phyloP scores from a whole-genome alignment of 1,284 basidiomycete species.

The Dichomitus squalens region DNA sequence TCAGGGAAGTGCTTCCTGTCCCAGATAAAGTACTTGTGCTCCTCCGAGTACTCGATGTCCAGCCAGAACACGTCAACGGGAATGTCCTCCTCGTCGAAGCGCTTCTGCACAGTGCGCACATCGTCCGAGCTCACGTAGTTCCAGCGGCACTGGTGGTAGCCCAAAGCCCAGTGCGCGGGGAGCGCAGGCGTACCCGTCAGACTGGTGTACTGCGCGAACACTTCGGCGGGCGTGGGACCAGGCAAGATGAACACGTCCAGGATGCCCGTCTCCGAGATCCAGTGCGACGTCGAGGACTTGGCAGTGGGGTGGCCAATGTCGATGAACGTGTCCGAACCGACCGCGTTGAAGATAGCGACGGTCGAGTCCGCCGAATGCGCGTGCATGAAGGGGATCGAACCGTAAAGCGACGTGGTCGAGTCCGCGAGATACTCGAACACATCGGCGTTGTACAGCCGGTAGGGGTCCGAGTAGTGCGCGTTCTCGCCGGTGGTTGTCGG shows the following conservation, averaged over 20 bases:
- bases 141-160: constrained; percentile 98
- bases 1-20: constrained; percentile 91
- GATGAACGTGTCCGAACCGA: constrained; percentile 95
- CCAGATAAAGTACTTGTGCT: constrained; percentile 99
- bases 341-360: constrained; percentile 90
- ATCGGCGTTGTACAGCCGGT: constrained; percentile 94
- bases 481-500: constrained; percentile 80
- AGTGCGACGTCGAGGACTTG: constrained; percentile 84
- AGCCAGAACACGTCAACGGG: constrained; percentile 98
- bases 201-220: constrained; percentile 85
- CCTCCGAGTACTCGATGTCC: constrained; percentile 95
- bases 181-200: constrained; percentile 88
- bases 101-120: constrained; percentile 82
- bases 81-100: constrained; percentile 93
- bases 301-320: constrained; percentile 76
- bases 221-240: constrained; percentile 79
- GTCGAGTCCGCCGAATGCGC: constrained; percentile 87
- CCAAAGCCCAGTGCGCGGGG: constrained; percentile 90
- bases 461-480: constrained; percentile 85
- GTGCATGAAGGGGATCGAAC: constrained; percentile 91
- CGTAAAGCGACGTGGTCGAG: constrained; percentile 91
- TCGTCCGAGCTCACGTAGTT: constrained; percentile 95
- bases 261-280: constrained; percentile 97
- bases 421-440: constrained; percentile 97
- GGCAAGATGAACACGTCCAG: constrained; percentile 94